Base-by-base conservation (phyloP, 208 protist genomes). In the Novymonas esmeraldas region DNA sequence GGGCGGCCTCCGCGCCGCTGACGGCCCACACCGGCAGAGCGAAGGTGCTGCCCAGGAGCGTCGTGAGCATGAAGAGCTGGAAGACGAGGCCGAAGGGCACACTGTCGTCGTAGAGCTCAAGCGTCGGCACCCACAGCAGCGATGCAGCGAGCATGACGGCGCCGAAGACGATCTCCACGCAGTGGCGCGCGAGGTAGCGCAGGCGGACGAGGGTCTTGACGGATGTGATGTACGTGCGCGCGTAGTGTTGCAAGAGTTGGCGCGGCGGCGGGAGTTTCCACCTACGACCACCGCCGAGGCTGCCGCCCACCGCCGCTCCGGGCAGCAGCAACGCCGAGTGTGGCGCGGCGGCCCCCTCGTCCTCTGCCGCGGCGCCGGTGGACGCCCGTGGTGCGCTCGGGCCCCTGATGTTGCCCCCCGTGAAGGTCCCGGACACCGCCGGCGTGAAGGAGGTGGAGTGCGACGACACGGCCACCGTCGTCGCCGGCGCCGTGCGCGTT, bases 121-220 rank as follows among this genome's bases (percentile, higher is more conserved):
- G 61, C 11, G 78, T 70, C 4, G 94, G 94, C 20, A 87, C 94
- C 94, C 94, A 98, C 56, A 97, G 78, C 54, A 97, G 95, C 10
- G 97, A 92, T 72, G 97, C 92, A 6, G 70, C 70, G 36, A 95
- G 90, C 93, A 97, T 96, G 26, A 85, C 84, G 11, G 73, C 82
- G 60, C 97, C 94, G 62, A 97, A 97, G 14, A 95, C 58, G 14
- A 82, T 73, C 60, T 97, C 90, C 13, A 85, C 67, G 1, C 82
- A 10, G 34, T 86, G 87, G 13, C 70, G 28, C 6, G 97, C 70
- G 26, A 76, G 33, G 2, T 22, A 10, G 28, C 79, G 64, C 18
- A 29, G 31, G 9, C 14, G 16, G 3, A 84, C 33, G 16, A 64
- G 51, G 11, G 54, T 52, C 18, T 39, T 16, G 6, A 60, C 7